Evolutionary conservation across 225 moss, liverwort and hornwort genomes (phyloP).

Genomic region (Thuidium tamariscinum): DNA sequence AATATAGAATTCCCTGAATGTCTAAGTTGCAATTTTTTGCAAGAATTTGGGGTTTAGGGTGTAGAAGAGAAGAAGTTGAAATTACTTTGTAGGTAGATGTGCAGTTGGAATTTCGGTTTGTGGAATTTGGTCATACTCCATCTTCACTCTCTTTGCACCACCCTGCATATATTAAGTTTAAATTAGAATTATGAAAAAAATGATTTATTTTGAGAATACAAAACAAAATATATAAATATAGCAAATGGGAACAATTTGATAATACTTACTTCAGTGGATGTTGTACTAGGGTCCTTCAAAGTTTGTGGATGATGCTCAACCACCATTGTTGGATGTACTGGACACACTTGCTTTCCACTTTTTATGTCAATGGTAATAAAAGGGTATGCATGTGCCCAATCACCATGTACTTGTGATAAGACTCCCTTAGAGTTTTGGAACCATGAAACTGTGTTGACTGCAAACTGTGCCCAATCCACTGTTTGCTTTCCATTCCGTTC

Average conservation of each 20-base stretch:
- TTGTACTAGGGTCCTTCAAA: background rate
- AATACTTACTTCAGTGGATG: fast-evolving
- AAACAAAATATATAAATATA: background rate
- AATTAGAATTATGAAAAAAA: background rate
- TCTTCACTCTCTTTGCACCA: background rate
- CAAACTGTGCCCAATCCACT: background rate
- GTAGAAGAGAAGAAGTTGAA: background rate
- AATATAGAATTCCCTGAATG: too few relatives aligned
- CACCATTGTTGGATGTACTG: fast-evolving
- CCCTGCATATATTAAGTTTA: background rate
- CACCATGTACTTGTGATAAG: fast-evolving
- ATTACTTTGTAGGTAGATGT: background rate
- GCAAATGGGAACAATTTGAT: background rate
- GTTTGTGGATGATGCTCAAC: fast-evolving
- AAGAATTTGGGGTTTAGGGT: too few relatives aligned
- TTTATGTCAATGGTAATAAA: background rate
- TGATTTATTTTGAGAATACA: background rate
- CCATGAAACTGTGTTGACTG: background rate
- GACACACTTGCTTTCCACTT: fast-evolving
- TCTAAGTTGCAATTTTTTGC: too few relatives aligned
- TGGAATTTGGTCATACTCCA: background rate
- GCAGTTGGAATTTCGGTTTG: too few relatives aligned
- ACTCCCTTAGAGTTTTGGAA: background rate
- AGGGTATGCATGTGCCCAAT: background rate
- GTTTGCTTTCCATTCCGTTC: fast-evolving